These are phyloP conservation scores for thale cress (Arabidopsis thaliana) DNA, from an alignment of 345 rosid genomes.

Conservation along the genomic window TAIR10.1 NC_003070.9:26833501-26834000, in stretches of 20 bases:
- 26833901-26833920: slow-evolving; percentile 90
- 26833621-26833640: slow-evolving; percentile 52
- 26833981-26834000: not conserved
- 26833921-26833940: slow-evolving; percentile 89
- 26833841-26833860: slow-evolving; percentile 86
- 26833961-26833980: slow-evolving; percentile 16
- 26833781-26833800: slow-evolving; percentile 66
- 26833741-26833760: not conserved
- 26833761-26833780: slow-evolving; percentile 50
- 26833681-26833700: slow-evolving; percentile 61
- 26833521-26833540: slow-evolving; percentile 5
- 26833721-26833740: not conserved
- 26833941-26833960: slow-evolving; percentile 37
- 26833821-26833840: slow-evolving; percentile 95
- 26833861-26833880: slow-evolving; percentile 85
- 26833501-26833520: slow-evolving; percentile 25
- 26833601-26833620: slow-evolving; percentile 64
- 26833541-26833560: slow-evolving; percentile 24
- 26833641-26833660: slow-evolving; percentile 54
- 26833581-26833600: slow-evolving; percentile 20
- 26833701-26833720: not conserved
- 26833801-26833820: slow-evolving; percentile 91
- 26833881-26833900: slow-evolving; percentile 79
- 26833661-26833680: slow-evolving; percentile 71
- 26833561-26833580: slow-evolving; percentile 1